phyloP scores from a whole-genome alignment of 352 stramenopile species.

The Globisporangium yorkense region DNA sequence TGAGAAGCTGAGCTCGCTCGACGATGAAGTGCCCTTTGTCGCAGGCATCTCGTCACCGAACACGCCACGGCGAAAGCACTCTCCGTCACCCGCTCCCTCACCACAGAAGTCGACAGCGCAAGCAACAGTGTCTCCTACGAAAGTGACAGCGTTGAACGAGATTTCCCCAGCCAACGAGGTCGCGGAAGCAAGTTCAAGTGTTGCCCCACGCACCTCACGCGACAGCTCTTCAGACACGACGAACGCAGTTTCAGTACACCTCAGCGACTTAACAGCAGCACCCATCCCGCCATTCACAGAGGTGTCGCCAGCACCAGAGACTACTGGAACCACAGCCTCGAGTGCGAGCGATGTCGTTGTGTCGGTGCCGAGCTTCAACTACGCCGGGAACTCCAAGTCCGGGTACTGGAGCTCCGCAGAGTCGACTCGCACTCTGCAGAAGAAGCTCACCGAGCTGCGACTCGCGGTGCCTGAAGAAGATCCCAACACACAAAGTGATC shows the following conservation, averaged over 20 bases:
- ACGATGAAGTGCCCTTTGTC: conserved; percentile 36
- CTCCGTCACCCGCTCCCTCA: conserved; percentile 1
- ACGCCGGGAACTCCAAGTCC: conserved; percentile 6
- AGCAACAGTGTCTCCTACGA: not conserved
- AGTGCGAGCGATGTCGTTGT: not conserved
- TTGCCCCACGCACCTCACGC: not conserved
- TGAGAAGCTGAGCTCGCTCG: conserved; percentile 23
- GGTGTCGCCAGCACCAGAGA: not conserved
- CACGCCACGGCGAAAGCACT: conserved; percentile 9
- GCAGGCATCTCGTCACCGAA: conserved; percentile 14
- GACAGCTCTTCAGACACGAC: not conserved
- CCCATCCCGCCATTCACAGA: not conserved
- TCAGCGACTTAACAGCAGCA: not conserved
- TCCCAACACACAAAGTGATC: not conserved
- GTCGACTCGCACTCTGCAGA: conserved; percentile 15
- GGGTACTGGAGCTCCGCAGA: conserved; percentile 18
- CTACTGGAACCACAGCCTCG: not conserved
- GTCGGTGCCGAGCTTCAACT: conserved; percentile 13
- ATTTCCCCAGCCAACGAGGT: not conserved
- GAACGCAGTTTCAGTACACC: not conserved
- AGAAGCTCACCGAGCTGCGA: conserved; percentile 17
- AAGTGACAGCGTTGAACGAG: not conserved
- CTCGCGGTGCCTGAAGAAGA: conserved; percentile 10
- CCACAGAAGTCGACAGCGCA: not conserved
- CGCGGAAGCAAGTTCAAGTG: not conserved